Evolutionary conservation across 441 rosid species (phyloP).

Genomic region (Adansonia madagascariensis): DNA sequence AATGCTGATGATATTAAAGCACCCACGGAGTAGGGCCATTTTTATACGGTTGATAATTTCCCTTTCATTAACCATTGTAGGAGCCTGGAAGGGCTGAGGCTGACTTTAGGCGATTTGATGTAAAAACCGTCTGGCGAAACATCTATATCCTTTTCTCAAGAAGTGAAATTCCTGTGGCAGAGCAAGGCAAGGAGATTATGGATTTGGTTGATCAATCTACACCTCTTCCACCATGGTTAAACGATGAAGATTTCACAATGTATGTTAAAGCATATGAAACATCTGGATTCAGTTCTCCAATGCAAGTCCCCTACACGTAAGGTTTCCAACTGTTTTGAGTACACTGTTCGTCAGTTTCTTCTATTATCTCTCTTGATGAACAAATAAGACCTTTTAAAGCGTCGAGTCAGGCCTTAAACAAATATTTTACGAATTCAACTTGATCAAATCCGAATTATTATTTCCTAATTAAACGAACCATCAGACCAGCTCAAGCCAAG

Average conservation of each 20-base stretch:
- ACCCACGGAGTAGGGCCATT: no score
- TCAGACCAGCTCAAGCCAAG: no score
- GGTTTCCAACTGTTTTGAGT: background rate
- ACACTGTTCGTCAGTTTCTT: background rate
- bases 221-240: constrained; percentile 58
- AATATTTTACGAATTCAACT: no score
- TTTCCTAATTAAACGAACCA: no score
- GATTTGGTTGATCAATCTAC: constrained; percentile 54
- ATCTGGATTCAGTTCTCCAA: constrained; percentile 51
- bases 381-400: no score
- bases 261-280: constrained; percentile 51
- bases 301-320: constrained; percentile 58
- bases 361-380: background rate
- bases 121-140: constrained; percentile 55
- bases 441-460: no score
- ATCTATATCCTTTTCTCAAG: constrained; percentile 50
- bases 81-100: constrained; percentile 70
- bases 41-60: no score
- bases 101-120: constrained; percentile 59
- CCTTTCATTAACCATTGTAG: constrained; percentile 20
- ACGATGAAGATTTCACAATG: constrained; percentile 48
- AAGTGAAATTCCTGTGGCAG: constrained; percentile 51
- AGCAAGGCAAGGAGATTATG: constrained; percentile 57
- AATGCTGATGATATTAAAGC: no score
- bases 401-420: no score